phyloP scores from a whole-genome alignment of 371 early-diverging fungal species.

The Actinomucor elegans region DNA sequence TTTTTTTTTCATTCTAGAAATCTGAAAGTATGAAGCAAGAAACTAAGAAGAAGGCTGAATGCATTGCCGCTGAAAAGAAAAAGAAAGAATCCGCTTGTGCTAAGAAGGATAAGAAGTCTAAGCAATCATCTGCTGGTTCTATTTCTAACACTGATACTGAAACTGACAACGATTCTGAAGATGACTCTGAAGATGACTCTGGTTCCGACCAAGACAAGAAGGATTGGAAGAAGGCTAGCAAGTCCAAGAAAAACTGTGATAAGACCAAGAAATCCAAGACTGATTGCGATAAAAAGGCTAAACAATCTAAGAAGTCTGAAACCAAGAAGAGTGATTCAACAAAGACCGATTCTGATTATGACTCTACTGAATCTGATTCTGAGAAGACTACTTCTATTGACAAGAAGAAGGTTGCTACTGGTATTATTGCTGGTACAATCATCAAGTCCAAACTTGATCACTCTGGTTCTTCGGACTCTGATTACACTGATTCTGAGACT shows the following conservation, averaged over 20 bases:
- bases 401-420: slow-evolving; percentile 6
- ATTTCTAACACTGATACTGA: background rate
- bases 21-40: slow-evolving; percentile 17
- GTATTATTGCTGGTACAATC: slow-evolving; percentile 3
- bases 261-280: background rate
- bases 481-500: slow-evolving; percentile 3
- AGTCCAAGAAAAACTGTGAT: background rate
- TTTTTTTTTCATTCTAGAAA: slow-evolving; percentile 10
- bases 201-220: background rate
- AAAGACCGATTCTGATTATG: background rate
- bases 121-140: slow-evolving; percentile 5
- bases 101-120: slow-evolving; percentile 7
- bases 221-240: too few species aligned
- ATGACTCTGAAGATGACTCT: background rate
- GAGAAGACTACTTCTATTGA: slow-evolving; percentile 1
- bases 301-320: background rate
- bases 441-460: background rate
- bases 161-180: background rate
- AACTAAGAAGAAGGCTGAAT: slow-evolving; percentile 11
- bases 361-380: slow-evolving; percentile 7
- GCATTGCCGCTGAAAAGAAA: slow-evolving; percentile 2
- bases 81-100: slow-evolving; percentile 4
- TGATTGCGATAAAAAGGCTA: background rate
- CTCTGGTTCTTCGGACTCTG: background rate
- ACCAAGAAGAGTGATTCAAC: too few species aligned